Evolutionary conservation across 2,329 filamentous ascomycete genomes (phyloP), one percentile per base, ranked within the genome.

Genomic region (Alternaria ethzedia): DNA sequence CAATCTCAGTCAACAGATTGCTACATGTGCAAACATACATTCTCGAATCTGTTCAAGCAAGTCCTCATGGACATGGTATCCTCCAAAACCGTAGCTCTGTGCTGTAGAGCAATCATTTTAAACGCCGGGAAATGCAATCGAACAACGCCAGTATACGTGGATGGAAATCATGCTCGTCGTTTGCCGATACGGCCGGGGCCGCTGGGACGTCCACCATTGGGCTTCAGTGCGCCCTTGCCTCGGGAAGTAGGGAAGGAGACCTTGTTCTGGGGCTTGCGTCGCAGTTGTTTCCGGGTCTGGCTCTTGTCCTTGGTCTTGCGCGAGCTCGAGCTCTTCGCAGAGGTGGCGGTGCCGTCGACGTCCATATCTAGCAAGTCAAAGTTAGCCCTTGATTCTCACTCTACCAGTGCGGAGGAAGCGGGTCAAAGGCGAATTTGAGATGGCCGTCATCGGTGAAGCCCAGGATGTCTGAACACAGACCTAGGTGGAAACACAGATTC

Each of bases 191-290:
- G 65, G n/a, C 68, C 67, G 9, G 72, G 65, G n/a, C 68, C 67
- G 36, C 74, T 71, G 21, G 45, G 28, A 15, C 41, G 57, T 36
- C 57, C 56, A 25, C 60, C 56, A 21, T 73, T 75, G 52, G 77
- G 77, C 63, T 79, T 79, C 54, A 78, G 56, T 2, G 76, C 77
- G 32, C 77, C 77, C 55, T 79, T 79, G 47, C 77, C 77, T 23
- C 70, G 68, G 9, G 69, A 69, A 30, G 70, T 32, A 32, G 77
- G 77, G 66, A 83, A 83, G 12, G 78, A 63, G 44, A 82, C 79
- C 57, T 74, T 75, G 70, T 82, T 82, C 46, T 72, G 69, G 6
- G 80, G 74, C 71, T 80, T 81, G 43, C 75, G 74, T 25, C 76
- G 75, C 54, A 71, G 72, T 68, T 78, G 76, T 71, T 80, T 81